Percentiles rank a stretch among this genome's conserved stretches.
Evolutionary conservation across 148 eudicot genomes (phyloP).

Genomic region (Polygonum aviculare): DNA sequence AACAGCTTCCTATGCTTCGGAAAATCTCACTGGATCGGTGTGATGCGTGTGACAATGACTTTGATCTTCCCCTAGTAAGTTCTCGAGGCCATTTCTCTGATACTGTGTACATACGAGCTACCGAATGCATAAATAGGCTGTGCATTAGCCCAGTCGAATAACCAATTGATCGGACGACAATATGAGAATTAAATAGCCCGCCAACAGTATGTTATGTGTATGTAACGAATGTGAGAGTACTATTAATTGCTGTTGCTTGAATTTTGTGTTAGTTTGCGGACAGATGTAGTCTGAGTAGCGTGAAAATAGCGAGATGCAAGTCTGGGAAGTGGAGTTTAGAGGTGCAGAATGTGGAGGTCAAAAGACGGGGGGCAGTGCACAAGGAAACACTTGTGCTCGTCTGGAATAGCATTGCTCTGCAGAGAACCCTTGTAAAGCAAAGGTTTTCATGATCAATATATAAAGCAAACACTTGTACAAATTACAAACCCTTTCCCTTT

Average conservation of each 20-base stretch:
- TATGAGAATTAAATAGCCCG: too few species aligned
- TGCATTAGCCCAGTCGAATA: neutral
- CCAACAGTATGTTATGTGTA: too few species aligned
- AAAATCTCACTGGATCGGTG: conserved; percentile 73
- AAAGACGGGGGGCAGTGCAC: conserved; percentile 38
- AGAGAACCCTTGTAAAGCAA: conserved; percentile 52
- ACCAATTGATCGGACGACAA: neutral
- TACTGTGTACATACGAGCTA: neutral
- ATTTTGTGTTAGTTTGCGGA: conserved; percentile 35
- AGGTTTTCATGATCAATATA: conserved; percentile 20
- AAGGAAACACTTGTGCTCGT: conserved; percentile 59
- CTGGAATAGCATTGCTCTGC: conserved; percentile 52
- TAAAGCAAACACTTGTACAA: too few species aligned
- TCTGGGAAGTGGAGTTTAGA: conserved; percentile 35
- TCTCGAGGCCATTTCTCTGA: conserved; percentile 1
- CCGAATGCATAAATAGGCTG: neutral
- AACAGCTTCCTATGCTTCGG: conserved; percentile 84
- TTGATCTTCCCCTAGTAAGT: conserved; percentile 65
- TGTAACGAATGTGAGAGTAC: neutral
- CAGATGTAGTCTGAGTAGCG: conserved; percentile 46
- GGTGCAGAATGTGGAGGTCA: conserved; percentile 20
- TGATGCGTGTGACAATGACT: conserved; percentile 68
- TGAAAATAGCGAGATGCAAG: conserved; percentile 75
- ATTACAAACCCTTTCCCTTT: too few species aligned
- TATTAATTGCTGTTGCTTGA: neutral